These are phyloP conservation scores for Zopfia rhizophila DNA, from an alignment of 2,329 filamentous ascomycete species.

Conservation along the genomic window DNA sequence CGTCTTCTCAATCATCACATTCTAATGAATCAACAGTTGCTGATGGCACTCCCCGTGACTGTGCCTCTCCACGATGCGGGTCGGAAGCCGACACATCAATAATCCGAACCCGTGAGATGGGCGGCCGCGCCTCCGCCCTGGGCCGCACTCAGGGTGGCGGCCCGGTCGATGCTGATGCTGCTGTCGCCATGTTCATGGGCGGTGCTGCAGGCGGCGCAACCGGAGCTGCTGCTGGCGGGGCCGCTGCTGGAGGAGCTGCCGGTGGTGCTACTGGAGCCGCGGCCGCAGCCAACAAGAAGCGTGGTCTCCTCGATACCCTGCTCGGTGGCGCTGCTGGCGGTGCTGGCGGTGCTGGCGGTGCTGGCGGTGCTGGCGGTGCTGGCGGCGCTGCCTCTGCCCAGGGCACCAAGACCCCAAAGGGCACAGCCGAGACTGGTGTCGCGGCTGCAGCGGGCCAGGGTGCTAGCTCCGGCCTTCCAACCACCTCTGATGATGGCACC, in stretches of 20 bases:
- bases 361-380: conserved; percentile 29
- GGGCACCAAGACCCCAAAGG: conserved; percentile 60
- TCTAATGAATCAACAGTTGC: conserved; percentile 57
- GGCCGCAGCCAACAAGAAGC: conserved; percentile 29
- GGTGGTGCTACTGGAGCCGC: conserved; percentile 6
- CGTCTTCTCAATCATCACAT: conserved; percentile 1
- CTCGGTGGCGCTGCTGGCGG: too few species aligned
- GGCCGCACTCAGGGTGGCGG: conserved; percentile 71
- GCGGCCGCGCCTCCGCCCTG: conserved; percentile 66
- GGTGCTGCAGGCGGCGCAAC: conserved; percentile 20
- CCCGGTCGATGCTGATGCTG: conserved; percentile 66
- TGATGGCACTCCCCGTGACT: conserved; percentile 75
- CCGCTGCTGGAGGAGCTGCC: conserved; percentile 9
- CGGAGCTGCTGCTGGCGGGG: conserved; percentile 6
- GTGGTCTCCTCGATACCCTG: conserved; percentile 32
- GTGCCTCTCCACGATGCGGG: conserved; percentile 68
- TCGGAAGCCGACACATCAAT: conserved; percentile 77
- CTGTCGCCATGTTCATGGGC: conserved; percentile 70
- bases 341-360: conserved; percentile 36
- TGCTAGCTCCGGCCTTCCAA: conserved; percentile 67
- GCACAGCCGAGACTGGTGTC: conserved; percentile 64
- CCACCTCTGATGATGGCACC: conserved; percentile 67
- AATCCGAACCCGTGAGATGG: conserved; percentile 70
- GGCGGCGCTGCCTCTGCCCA: conserved; percentile 46
- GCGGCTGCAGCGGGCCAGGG: conserved; percentile 66